phyloP scores from a whole-genome alignment of 1,284 basidiomycete species.

The Cronartium ribicola region DNA sequence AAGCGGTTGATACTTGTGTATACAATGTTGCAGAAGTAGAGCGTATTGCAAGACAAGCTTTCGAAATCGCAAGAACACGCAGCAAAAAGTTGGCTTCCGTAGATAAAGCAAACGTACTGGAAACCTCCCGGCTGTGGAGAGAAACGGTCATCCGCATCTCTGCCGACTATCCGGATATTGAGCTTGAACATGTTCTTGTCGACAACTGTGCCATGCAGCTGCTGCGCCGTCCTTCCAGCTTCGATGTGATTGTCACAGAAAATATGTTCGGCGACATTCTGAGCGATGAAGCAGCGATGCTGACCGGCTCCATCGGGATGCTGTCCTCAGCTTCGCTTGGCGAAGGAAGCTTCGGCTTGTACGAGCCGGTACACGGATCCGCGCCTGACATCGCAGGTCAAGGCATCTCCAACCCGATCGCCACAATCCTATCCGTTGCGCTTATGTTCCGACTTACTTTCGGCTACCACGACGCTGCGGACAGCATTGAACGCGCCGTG shows the following conservation, averaged over 20 bases:
- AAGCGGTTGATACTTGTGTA: constrained; percentile 50
- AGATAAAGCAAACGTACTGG: constrained; percentile 52
- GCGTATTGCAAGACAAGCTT: constrained; percentile 50
- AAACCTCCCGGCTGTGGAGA: constrained; percentile 50
- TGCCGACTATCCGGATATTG: too few relatives aligned
- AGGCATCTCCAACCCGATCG: constrained; percentile 92
- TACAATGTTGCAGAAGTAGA: constrained; percentile 50
- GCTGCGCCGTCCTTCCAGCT: constrained; percentile 51
- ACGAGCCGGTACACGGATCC: constrained; percentile 83
- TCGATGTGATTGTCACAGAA: constrained; percentile 59
- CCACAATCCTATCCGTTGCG: constrained; percentile 93
- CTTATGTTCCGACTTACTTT: constrained; percentile 93
- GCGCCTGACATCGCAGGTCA: constrained; percentile 93
- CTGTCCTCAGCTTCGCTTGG: constrained; percentile 92
- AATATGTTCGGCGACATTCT: constrained; percentile 90
- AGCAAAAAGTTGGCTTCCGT: constrained; percentile 50
- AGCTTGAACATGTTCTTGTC: too few relatives aligned
- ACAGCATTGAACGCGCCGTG: constrained; percentile 80
- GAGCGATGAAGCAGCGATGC: constrained; percentile 92
- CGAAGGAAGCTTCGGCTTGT: constrained; percentile 72
- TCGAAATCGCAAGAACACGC: constrained; percentile 47
- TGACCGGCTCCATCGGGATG: constrained; percentile 92
- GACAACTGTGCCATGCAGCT: constrained; percentile 51
- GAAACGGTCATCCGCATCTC: too few relatives aligned
- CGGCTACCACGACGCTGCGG: constrained; percentile 74